Evolutionary conservation across 2,329 filamentous ascomycete species (phyloP).

Genomic region (Calonectria ilicicola): DNA sequence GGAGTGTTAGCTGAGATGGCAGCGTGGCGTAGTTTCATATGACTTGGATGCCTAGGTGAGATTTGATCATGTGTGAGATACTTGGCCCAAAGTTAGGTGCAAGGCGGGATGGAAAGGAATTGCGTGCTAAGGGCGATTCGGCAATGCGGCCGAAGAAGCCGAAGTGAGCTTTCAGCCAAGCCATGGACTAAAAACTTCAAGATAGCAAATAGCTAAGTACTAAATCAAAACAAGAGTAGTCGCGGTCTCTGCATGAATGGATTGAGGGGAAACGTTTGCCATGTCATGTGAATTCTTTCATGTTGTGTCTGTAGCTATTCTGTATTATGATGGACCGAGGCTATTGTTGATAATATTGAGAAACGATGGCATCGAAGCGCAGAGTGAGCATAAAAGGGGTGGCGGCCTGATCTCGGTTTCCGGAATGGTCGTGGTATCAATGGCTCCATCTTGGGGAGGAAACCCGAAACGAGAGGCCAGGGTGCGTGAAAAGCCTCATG

Average conservation of each 20-base stretch:
- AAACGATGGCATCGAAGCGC: no score
- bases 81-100: not conserved
- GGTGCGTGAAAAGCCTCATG: accelerated
- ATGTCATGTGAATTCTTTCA: no score
- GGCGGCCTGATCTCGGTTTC: no score
- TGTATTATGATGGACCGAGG: no score
- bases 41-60: not conserved
- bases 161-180: not conserved
- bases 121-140: not conserved
- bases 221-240: not conserved
- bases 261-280: no score
- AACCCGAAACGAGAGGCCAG: not conserved
- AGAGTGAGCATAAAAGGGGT: no score
- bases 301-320: no score
- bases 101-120: not conserved
- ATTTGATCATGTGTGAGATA: not conserved
- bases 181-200: not conserved
- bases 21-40: not conserved
- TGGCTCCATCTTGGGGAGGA: not conserved
- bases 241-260: no score
- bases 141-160: not conserved
- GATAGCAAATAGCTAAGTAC: not conserved
- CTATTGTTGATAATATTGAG: no score
- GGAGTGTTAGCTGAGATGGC: not conserved
- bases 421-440: not conserved